Conservation (phyloP, 140 eudicot species). For the Senecio squalidus region DNA sequence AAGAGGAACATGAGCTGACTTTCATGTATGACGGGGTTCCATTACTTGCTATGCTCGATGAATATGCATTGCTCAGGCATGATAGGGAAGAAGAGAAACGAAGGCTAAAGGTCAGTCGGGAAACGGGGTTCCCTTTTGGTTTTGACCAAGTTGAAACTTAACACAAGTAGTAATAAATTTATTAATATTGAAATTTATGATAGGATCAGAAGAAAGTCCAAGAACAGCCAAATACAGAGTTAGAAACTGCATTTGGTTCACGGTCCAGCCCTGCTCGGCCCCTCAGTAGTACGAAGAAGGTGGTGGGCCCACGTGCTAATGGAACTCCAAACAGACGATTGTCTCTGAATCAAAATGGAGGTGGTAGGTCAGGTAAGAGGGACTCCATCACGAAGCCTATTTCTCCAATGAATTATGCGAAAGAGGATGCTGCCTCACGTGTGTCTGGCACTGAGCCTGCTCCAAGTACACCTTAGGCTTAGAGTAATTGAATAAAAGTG, state of each 20-base stretch:
- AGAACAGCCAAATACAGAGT: conserved; percentile 64
- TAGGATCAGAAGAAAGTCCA: conserved; percentile 91
- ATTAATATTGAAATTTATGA: conserved; percentile 1
- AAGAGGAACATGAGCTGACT: conserved; percentile 64
- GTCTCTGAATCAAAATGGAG: conserved; percentile 71
- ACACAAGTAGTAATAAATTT: neutral
- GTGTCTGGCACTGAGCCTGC: conserved; percentile 56
- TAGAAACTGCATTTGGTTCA: conserved; percentile 55
- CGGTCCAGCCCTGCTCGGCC: conserved; percentile 86
- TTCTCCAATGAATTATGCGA: conserved; percentile 71
- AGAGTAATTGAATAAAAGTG: conserved; percentile 12
- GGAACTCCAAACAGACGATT: conserved; percentile 70
- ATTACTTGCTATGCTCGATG: conserved; percentile 93
- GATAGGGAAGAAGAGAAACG: conserved; percentile 98
- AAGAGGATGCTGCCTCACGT: conserved; percentile 67
- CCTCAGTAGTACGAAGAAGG: conserved; percentile 52
- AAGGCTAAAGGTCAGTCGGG: conserved; percentile 59
- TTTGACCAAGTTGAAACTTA: neutral
- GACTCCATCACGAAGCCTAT: conserved; percentile 34
- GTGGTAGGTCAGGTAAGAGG: conserved; percentile 68
- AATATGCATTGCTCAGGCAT: conserved; percentile 82
- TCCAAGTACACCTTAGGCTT: conserved; percentile 56
- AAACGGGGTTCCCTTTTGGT: neutral
- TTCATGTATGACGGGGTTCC: conserved; percentile 95
- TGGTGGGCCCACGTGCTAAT: conserved; percentile 68